These are phyloP conservation scores for Lophiotrema nucula DNA, from an alignment of 495 filamentous ascomycete species.

Conservation along the genomic window DNA sequence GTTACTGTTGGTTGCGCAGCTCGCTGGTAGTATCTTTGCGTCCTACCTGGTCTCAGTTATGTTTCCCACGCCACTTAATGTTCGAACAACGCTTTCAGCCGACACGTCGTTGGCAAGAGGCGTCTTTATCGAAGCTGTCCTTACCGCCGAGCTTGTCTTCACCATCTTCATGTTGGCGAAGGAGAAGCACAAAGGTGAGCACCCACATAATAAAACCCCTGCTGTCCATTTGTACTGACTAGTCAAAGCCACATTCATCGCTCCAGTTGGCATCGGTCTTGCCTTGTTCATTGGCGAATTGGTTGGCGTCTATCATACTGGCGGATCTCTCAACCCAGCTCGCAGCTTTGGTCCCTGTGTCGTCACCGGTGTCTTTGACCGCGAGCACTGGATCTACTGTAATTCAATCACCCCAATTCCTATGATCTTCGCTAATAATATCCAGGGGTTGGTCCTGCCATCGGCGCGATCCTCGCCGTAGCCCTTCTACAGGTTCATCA, in stretches of 20 bases:
- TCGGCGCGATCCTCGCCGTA: conserved; percentile 32
- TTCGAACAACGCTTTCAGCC: conserved; percentile 55
- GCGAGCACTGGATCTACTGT: conserved; percentile 37
- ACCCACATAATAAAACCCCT: neutral
- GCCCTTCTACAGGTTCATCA: conserved; percentile 33
- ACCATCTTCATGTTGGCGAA: conserved; percentile 78
- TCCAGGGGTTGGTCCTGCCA: conserved; percentile 31
- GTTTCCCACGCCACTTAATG: conserved; percentile 54
- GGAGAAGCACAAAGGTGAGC: conserved; percentile 55
- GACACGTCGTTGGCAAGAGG: conserved; percentile 62
- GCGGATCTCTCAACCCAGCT: conserved; percentile 35
- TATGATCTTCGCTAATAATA: neutral
- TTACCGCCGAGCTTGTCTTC: conserved; percentile 72
- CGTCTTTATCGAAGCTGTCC: conserved; percentile 75
- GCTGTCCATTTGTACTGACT: conserved; percentile 43
- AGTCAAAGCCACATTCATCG: conserved; percentile 62
- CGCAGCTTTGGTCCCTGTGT: conserved; percentile 34
- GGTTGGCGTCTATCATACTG: conserved; percentile 39
- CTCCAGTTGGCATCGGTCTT: conserved; percentile 73
- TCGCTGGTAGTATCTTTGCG: conserved; percentile 56
- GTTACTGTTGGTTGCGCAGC: conserved; percentile 53
- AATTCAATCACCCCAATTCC: neutral
- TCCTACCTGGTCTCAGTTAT: conserved; percentile 59
- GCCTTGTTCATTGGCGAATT: conserved; percentile 67
- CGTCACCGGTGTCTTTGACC: conserved; percentile 21